A percentile compares a stretch with the other conserved stretches of the same genome.
These are phyloP conservation scores for Monosporozyma aquatica DNA, from an alignment of 805 yeast species.

Conservation along the genomic window DNA sequence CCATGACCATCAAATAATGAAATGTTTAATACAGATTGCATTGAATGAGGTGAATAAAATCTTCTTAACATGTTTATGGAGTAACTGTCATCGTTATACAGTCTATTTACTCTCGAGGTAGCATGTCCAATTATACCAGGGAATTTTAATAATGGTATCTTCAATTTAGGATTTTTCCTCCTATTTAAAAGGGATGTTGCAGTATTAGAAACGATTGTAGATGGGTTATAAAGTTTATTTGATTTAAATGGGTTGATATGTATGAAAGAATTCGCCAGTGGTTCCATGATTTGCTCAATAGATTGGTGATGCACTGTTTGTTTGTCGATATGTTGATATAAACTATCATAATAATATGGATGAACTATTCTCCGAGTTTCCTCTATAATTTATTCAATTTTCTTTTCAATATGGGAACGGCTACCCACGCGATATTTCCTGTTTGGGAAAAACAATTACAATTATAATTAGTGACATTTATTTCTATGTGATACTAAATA, in stretches of 20 bases:
- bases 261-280: not conserved
- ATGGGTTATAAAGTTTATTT: not conserved
- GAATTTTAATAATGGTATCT: slow-evolving; percentile 18
- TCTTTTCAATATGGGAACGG: too few species aligned
- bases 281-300: too few species aligned
- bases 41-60: slow-evolving; percentile 12
- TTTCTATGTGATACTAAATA: too few species aligned
- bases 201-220: not conserved
- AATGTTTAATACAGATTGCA: slow-evolving; percentile 48
- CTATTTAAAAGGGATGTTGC: too few species aligned
- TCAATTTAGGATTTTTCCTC: not conserved
- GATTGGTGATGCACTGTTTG: too few species aligned
- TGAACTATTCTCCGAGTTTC: too few species aligned
- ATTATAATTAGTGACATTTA: too few species aligned
- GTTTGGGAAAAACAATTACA: too few species aligned
- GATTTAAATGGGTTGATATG: not conserved
- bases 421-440: too few species aligned
- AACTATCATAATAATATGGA: too few species aligned
- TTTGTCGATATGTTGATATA: too few species aligned
- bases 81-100: slow-evolving; percentile 74
- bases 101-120: slow-evolving; percentile 64
- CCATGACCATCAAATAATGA: slow-evolving; percentile 94
- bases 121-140: slow-evolving; percentile 58
- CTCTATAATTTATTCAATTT: too few species aligned
- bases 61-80: slow-evolving; percentile 50